Conservation (phyloP, 2,329 filamentous ascomycete species). For the Raffaelea deltoideospora region DNA sequence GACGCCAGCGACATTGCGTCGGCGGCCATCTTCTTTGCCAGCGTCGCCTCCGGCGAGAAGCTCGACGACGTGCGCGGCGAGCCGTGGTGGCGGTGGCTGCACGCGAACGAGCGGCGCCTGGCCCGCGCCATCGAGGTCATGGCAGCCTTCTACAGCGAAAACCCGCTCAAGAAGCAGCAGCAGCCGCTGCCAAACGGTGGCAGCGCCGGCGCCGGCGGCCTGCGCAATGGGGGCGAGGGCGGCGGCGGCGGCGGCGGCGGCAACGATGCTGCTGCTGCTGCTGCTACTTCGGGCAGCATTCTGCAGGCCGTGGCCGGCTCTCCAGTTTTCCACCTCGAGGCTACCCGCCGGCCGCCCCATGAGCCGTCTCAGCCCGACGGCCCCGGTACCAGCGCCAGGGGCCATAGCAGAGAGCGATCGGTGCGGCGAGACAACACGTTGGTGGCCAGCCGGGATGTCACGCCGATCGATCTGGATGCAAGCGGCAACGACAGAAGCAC, state of each 20-base stretch:
- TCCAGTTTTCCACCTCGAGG: constrained; percentile 40
- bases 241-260: too few relatives aligned
- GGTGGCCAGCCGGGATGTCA: constrained; percentile 7
- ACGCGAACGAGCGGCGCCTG: constrained; percentile 56
- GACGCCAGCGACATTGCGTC: constrained; percentile 70
- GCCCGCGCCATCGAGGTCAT: constrained; percentile 61
- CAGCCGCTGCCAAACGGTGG: constrained; percentile 26
- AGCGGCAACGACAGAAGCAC: background rate
- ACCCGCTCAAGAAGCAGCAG: constrained; percentile 45
- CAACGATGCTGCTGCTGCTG: background rate
- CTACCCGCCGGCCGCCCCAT: constrained; percentile 35
- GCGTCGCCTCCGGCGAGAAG: constrained; percentile 55
- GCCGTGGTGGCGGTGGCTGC: constrained; percentile 77
- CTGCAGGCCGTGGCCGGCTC: too few relatives aligned
- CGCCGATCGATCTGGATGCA: constrained; percentile 9
- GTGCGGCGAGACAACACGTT: constrained; percentile 2
- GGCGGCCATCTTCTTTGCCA: constrained; percentile 73
- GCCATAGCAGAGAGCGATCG: background rate
- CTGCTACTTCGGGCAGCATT: constrained; percentile 11
- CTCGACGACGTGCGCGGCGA: constrained; percentile 63
- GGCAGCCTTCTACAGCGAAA: constrained; percentile 51
- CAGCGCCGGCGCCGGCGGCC: too few relatives aligned
- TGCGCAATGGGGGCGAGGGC: too few relatives aligned
- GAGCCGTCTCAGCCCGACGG: constrained; percentile 29
- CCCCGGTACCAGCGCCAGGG: constrained; percentile 17